A percentile compares a stretch with the other conserved stretches of the same genome.
Evolutionary conservation across 345 rosid species (phyloP).

Genomic region (Populus davidiana): DNA sequence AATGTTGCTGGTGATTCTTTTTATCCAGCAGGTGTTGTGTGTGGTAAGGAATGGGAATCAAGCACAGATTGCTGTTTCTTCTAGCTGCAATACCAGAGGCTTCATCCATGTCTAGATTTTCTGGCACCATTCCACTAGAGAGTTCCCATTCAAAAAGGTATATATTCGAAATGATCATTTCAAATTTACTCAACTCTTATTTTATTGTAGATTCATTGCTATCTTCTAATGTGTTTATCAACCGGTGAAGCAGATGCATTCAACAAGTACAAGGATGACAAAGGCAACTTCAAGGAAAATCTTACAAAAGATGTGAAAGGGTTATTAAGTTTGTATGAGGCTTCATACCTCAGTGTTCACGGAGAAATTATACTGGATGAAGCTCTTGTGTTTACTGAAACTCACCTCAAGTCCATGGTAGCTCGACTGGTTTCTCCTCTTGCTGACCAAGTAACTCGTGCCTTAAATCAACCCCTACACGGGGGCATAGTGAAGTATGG

Average conservation of each 20-base stretch:
- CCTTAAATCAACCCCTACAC: constrained; percentile 1
- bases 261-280: constrained; percentile 21
- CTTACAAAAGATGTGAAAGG: constrained; percentile 16
- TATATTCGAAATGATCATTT: too few species aligned
- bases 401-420: constrained; percentile 13
- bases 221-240: too few species aligned
- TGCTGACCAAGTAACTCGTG: constrained; percentile 6
- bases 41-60: too few species aligned
- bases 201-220: too few species aligned
- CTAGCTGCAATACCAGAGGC: too few species aligned
- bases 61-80: too few species aligned
- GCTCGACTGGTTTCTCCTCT: background rate
- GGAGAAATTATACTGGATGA: constrained; percentile 38
- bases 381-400: constrained; percentile 32
- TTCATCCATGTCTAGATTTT: too few species aligned
- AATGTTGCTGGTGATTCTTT: too few species aligned
- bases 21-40: too few species aligned
- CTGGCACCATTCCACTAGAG: too few species aligned
- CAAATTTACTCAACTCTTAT: too few species aligned
- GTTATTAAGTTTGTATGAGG: constrained; percentile 38
- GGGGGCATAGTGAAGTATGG: constrained; percentile 22
- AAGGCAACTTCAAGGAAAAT: constrained; percentile 12
- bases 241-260: constrained; percentile 24
- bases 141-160: too few species aligned
- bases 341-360: constrained; percentile 26